Percentiles rank a stretch among this genome's conserved stretches.
Conservation (phyloP, 345 rosid genomes). For the Heritiera fomes region DNA sequence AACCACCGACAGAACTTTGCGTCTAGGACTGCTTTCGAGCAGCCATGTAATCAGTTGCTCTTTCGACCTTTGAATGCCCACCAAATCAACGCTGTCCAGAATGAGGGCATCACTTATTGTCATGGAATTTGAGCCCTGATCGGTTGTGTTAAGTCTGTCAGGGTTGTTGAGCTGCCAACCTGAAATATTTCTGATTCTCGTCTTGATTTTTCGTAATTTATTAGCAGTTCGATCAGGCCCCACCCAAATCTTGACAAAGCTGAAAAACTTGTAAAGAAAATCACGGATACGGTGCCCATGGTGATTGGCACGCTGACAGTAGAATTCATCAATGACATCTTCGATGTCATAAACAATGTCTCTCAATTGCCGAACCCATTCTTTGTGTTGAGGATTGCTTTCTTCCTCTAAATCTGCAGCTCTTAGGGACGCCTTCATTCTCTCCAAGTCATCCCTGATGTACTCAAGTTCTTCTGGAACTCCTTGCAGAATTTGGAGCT, state of each 20-base stretch:
- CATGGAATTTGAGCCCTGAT: not conserved
- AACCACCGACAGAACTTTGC: conserved; percentile 23
- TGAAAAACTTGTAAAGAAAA: not conserved
- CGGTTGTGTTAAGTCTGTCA: not conserved
- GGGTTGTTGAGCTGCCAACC: conserved; percentile 22
- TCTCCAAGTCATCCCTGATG: conserved; percentile 30
- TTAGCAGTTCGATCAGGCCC: conserved; percentile 21
- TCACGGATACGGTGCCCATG: conserved; percentile 18
- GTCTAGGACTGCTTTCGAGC: conserved; percentile 5
- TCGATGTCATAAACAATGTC: conserved; percentile 28
- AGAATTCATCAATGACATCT: conserved; percentile 39
- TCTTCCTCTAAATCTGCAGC: conserved; percentile 30
- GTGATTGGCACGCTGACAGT: conserved; percentile 3
- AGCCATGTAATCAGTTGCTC: conserved; percentile 25
- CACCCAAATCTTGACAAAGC: conserved; percentile 13
- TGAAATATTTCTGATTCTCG: conserved; percentile 2
- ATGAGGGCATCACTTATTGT: conserved; percentile 29
- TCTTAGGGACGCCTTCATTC: conserved; percentile 33
- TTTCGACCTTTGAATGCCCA: conserved; percentile 38
- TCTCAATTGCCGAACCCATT: conserved; percentile 32
- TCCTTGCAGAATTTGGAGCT: not conserved
- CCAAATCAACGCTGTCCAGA: conserved; percentile 32
- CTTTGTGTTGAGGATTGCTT: conserved; percentile 17
- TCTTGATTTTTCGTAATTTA: conserved; percentile 6
- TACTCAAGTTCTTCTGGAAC: conserved; percentile 23